phyloP scores from a whole-genome alignment of 331 rosid species.

The Malus hybrid region DNA sequence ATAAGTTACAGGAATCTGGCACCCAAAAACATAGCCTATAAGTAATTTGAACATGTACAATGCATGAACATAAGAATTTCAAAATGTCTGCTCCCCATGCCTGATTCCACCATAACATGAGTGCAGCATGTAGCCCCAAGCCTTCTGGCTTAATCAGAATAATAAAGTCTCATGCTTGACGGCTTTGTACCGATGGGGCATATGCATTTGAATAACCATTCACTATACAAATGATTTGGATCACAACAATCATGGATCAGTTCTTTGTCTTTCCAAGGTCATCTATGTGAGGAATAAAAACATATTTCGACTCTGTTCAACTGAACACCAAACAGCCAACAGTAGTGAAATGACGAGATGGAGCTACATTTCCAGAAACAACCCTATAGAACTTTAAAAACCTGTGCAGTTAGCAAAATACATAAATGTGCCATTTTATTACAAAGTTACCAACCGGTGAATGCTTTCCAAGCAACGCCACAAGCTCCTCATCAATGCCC shows the following conservation, averaged over 20 bases:
- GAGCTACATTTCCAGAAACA: neutral
- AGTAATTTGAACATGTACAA: neutral
- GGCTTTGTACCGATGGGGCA: neutral
- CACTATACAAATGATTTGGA: neutral
- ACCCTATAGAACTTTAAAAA: neutral
- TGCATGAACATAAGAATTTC: neutral
- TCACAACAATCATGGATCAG: neutral
- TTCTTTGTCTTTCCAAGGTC: neutral
- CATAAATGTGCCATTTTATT: neutral
- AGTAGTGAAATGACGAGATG: neutral
- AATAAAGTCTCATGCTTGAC: neutral
- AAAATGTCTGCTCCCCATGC: neutral
- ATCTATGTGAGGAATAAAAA: neutral
- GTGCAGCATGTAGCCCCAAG: neutral
- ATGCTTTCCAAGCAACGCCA: slow-evolving; percentile 73
- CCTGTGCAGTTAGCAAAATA: neutral
- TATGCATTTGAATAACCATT: neutral
- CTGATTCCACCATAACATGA: neutral
- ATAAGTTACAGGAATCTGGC: slow-evolving; percentile 85
- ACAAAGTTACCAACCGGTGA: slow-evolving; percentile 57
- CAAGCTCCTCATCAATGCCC: slow-evolving; percentile 96
- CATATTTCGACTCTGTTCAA: neutral
- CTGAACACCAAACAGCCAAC: neutral
- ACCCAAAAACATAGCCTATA: slow-evolving; percentile 12
- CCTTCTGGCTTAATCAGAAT: neutral